These are phyloP conservation scores for Acer saccharum DNA, from an alignment of 345 rosid genomes.

Conservation along the genomic window DNA sequence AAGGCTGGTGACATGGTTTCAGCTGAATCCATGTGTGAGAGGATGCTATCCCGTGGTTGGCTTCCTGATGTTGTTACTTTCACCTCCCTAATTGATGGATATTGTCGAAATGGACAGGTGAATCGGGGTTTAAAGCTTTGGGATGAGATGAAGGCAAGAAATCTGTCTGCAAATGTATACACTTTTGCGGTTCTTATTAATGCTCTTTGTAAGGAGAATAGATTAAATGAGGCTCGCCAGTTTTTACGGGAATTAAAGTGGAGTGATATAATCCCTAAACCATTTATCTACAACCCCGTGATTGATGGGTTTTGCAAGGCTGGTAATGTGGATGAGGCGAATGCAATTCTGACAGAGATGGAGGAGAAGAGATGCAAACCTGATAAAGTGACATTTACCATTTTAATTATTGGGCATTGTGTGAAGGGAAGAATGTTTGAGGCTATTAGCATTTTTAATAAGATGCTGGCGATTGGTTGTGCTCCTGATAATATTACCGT, in stretches of 20 bases:
- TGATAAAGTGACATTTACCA: constrained; percentile 86
- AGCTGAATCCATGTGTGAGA: constrained; percentile 47
- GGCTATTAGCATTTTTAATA: constrained; percentile 71
- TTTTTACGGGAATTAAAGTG: constrained; percentile 58
- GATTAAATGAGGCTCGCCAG: constrained; percentile 69
- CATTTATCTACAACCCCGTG: constrained; percentile 89
- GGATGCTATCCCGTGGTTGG: constrained; percentile 58
- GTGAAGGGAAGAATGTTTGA: constrained; percentile 90
- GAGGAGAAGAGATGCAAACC: constrained; percentile 73
- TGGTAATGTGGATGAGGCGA: constrained; percentile 88
- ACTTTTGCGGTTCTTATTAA: constrained; percentile 68
- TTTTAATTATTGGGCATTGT: constrained; percentile 90
- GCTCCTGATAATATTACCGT: constrained; percentile 67
- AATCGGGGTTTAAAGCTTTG: constrained; percentile 61
- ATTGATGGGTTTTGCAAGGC: constrained; percentile 93
- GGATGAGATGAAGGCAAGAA: constrained; percentile 60
- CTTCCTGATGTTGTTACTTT: constrained; percentile 72
- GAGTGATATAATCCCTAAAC: constrained; percentile 47
- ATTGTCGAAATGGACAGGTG: constrained; percentile 75
- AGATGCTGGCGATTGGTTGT: constrained; percentile 78
- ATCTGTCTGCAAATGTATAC: constrained; percentile 63
- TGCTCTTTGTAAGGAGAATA: constrained; percentile 77
- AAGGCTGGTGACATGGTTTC: constrained; percentile 62
- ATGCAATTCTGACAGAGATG: constrained; percentile 65
- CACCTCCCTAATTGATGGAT: constrained; percentile 83